Conservation (phyloP, 2,329 filamentous ascomycete genomes). For the Botrytis byssoidea region DNA sequence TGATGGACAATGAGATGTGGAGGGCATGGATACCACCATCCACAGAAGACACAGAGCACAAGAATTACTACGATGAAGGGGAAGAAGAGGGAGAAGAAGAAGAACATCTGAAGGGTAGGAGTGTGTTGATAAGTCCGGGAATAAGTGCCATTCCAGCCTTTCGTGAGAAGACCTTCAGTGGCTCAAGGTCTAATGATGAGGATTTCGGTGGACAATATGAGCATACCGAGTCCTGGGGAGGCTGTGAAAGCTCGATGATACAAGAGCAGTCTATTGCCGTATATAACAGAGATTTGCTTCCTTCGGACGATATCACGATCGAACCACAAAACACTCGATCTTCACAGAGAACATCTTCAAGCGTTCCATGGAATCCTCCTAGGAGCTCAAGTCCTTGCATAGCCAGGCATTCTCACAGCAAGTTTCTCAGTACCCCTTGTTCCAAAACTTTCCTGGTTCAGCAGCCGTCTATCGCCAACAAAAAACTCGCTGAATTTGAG, state of each 20-base stretch:
- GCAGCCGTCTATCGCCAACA: not conserved
- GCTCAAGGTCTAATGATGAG: not conserved
- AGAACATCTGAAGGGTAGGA: not conserved
- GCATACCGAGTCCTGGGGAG: not conserved
- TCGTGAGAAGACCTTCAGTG: too few relatives aligned
- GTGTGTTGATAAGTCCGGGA: conserved; percentile 30
- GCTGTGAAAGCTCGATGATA: not conserved
- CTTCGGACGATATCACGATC: not conserved
- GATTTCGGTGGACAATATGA: not conserved
- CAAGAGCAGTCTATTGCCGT: not conserved
- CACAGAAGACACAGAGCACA: not conserved
- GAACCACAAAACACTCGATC: not conserved
- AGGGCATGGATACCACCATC: conserved; percentile 31
- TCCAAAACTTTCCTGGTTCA: not conserved
- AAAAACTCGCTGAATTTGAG: not conserved
- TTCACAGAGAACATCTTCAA: conserved; percentile 4
- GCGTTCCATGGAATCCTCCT: conserved; percentile 14
- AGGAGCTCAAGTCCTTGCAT: not conserved
- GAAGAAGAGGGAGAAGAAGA: not conserved
- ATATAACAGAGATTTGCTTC: not conserved
- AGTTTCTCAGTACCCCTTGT: not conserved
- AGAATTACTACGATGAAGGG: not conserved
- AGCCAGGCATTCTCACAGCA: not conserved
- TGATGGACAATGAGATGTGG: conserved; percentile 36
- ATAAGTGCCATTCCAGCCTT: conserved; percentile 25